Conservation (phyloP, 352 stramenopile genomes). For the Globisporangium polare region DNA sequence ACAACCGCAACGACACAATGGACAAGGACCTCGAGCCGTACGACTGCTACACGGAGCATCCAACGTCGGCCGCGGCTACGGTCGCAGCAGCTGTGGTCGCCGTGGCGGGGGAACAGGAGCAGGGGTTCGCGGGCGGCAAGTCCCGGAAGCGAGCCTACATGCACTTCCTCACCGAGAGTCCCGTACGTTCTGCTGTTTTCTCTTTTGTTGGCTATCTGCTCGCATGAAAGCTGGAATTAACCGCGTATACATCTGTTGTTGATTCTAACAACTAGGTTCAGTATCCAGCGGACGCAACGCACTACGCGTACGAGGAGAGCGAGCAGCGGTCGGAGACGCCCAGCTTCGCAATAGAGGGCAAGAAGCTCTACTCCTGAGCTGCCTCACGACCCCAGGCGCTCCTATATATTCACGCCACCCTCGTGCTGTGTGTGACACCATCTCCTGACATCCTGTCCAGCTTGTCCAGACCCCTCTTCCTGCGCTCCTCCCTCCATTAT, state of each 20-base stretch:
- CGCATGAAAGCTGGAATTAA: not conserved
- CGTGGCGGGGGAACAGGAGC: not conserved
- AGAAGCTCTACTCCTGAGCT: conserved; percentile 69
- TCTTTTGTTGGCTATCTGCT: not conserved
- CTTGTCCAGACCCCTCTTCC: not conserved
- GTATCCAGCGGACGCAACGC: conserved; percentile 22
- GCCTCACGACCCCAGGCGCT: not conserved
- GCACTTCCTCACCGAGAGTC: conserved; percentile 69
- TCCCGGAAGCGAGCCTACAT: conserved; percentile 71
- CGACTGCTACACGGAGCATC: conserved; percentile 57
- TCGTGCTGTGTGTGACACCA: not conserved
- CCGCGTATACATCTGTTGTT: not conserved
- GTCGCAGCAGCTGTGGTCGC: not conserved
- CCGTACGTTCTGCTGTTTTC: conserved; percentile 24
- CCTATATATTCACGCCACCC: conserved; percentile 7
- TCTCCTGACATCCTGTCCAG: not conserved
- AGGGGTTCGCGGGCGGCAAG: conserved; percentile 13
- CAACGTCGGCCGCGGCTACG: not conserved
- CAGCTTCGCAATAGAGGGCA: conserved; percentile 68
- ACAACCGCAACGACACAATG: conserved; percentile 36
- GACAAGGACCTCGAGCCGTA: conserved; percentile 64
- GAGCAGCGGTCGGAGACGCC: conserved; percentile 24
- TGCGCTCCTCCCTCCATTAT: not conserved
- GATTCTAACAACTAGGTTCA: conserved; percentile 3
- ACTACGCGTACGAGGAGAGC: conserved; percentile 35